phyloP scores from a whole-genome alignment of 257 asterid species.

The Solanum etuberosum region DNA sequence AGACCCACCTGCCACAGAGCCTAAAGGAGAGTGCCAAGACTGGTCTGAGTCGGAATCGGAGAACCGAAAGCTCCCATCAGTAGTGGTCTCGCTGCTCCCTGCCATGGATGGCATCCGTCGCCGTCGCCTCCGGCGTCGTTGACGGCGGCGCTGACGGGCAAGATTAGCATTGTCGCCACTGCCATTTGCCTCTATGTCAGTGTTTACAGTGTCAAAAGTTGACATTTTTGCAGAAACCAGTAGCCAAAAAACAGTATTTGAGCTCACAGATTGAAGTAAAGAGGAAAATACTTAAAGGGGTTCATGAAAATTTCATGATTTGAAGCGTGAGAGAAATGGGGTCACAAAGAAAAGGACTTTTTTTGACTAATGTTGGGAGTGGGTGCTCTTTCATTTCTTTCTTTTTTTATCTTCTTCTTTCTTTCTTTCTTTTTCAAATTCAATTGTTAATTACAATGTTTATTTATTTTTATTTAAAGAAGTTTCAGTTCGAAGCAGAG shows the following conservation, averaged over 20 bases:
- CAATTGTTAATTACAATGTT: not conserved
- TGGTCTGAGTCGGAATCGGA: slow-evolving; percentile 29
- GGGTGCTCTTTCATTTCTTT: not conserved
- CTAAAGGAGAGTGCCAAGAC: slow-evolving; percentile 12
- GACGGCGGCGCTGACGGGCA: slow-evolving; percentile 22
- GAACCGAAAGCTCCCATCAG: slow-evolving; percentile 38
- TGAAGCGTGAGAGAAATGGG: not conserved
- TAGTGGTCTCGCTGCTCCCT: slow-evolving; percentile 36
- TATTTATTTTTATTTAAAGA: not conserved
- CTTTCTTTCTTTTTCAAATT: not conserved
- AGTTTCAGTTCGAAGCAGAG: slow-evolving; percentile 1
- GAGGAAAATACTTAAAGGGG: not conserved
- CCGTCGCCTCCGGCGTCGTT: slow-evolving; percentile 11
- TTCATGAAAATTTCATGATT: not conserved
- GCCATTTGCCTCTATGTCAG: slow-evolving; percentile 16
- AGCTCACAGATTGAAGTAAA: not conserved
- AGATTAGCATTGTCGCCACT: not conserved
- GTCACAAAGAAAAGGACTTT: not conserved
- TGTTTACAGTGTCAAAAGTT: not conserved
- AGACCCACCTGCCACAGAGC: slow-evolving; percentile 18
- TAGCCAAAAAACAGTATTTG: not conserved
- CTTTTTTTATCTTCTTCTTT: not conserved
- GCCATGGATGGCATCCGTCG: slow-evolving; percentile 19
- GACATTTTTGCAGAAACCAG: slow-evolving; percentile 12
- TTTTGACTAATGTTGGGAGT: not conserved